Conservation (phyloP, 2,329 filamentous ascomycete species). For the Fusarium virguliforme region DNA sequence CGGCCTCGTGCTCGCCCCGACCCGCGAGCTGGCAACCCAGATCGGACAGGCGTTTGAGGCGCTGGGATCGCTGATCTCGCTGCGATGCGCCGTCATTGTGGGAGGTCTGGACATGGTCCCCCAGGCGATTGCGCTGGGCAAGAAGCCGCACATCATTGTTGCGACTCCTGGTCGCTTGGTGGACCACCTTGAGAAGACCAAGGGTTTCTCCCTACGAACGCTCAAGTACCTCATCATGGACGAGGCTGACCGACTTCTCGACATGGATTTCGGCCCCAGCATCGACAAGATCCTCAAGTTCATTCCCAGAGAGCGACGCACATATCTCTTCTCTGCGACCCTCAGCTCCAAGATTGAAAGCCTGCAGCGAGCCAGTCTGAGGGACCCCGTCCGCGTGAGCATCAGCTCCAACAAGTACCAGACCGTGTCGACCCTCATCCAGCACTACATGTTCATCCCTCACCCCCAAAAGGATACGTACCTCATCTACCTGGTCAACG, state of each 20-base stretch:
- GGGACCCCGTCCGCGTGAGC: constrained; percentile 86
- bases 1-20: constrained; percentile 92
- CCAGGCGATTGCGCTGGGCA: constrained; percentile 91
- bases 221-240: constrained; percentile 95
- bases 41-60: constrained; percentile 92
- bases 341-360: constrained; percentile 95
- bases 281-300: constrained; percentile 95
- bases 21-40: constrained; percentile 92
- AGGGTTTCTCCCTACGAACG: constrained; percentile 88
- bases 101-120: constrained; percentile 97
- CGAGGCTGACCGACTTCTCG: constrained; percentile 91
- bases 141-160: constrained; percentile 94
- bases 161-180: constrained; percentile 91
- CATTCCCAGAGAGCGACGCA: constrained; percentile 82
- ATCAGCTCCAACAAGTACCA: constrained; percentile 89
- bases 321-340: constrained; percentile 94
- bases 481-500: constrained; percentile 87
- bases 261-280: constrained; percentile 93
- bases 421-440: constrained; percentile 89
- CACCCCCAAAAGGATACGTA: constrained; percentile 92
- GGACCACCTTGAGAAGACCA: constrained; percentile 96
- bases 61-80: constrained; percentile 88
- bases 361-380: constrained; percentile 89
- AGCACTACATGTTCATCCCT: constrained; percentile 89
- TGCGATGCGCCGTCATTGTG: constrained; percentile 88